Percentiles rank a stretch among this genome's conserved stretches.
These are phyloP conservation scores for Beauveria sp. DNA, from an alignment of 2,329 filamentous ascomycete species.

Conservation along the genomic window DNA sequence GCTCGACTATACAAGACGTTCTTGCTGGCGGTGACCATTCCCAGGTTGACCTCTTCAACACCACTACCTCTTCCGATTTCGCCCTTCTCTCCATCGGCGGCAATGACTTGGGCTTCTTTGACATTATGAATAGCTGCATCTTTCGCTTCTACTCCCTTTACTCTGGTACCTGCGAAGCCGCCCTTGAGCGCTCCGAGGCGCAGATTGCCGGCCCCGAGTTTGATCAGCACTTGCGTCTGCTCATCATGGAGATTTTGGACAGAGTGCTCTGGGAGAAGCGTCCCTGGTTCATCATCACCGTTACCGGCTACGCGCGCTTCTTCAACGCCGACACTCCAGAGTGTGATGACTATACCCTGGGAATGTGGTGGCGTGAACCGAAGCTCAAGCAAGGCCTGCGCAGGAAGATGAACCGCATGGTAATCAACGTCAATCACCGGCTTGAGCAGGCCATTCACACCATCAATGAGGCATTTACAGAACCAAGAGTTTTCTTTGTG, in stretches of 20 bases:
- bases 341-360: constrained; percentile 37
- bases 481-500: constrained; percentile 34
- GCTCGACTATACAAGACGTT: constrained; percentile 34
- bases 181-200: constrained; percentile 27
- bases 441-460: constrained; percentile 27
- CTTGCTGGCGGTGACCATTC: constrained; percentile 28
- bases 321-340: constrained; percentile 36
- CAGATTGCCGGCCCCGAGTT: constrained; percentile 29
- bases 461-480: constrained; percentile 30
- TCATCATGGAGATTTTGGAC: constrained; percentile 37
- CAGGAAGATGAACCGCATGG: constrained; percentile 36
- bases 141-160: constrained; percentile 43
- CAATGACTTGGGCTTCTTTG: constrained; percentile 43
- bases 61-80: constrained; percentile 30
- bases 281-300: constrained; percentile 33
- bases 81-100: constrained; percentile 40
- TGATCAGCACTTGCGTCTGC: constrained; percentile 30
- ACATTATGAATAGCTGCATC: constrained; percentile 42
- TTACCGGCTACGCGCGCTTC: constrained; percentile 42
- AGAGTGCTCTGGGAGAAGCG: constrained; percentile 36
- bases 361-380: constrained; percentile 38
- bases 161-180: constrained; percentile 36
- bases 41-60: constrained; percentile 36
- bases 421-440: constrained; percentile 33
- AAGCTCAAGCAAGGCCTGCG: constrained; percentile 33